phyloP scores from a whole-genome alignment of 805 yeast genomes.

The Tetrapisispora fleetii region DNA sequence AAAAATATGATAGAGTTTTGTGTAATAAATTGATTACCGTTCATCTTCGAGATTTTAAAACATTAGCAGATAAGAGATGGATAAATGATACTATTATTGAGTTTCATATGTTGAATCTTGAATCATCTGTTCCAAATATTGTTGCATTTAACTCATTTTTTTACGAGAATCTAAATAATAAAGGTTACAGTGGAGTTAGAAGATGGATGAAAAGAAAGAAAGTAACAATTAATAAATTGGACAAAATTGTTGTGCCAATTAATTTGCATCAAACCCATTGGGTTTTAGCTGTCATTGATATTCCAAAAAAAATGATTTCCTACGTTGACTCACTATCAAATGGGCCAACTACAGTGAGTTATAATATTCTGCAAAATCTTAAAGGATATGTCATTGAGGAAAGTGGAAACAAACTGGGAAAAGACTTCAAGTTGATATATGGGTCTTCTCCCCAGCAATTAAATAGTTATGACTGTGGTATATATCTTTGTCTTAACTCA shows the following conservation, averaged over 20 bases:
- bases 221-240: conserved; percentile 51
- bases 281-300: conserved; percentile 78
- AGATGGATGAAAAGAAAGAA: conserved; percentile 79
- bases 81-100: conserved; percentile 87
- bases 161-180: conserved; percentile 54
- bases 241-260: conserved; percentile 69
- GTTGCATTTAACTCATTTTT: conserved; percentile 86
- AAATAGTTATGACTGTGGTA: conserved; percentile 94
- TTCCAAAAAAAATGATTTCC: conserved; percentile 44
- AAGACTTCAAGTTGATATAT: conserved; percentile 27
- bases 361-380: conserved; percentile 36
- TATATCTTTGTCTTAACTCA: conserved; percentile 75
- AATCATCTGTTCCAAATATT: conserved; percentile 30
- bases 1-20: conserved; percentile 20
- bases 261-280: conserved; percentile 79
- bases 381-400: conserved; percentile 60
- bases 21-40: conserved; percentile 2
- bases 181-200: conserved; percentile 73
- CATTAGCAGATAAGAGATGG: conserved; percentile 68
- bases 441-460: conserved; percentile 65
- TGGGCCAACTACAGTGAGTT: conserved; percentile 30
- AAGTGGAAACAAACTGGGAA: conserved; percentile 35
- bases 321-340: conserved; percentile 66
- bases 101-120: conserved; percentile 45
- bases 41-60: conserved; percentile 51